Percentiles rank a stretch among this genome's conserved stretches.
phyloP scores from a whole-genome alignment of 2,329 filamentous ascomycete genomes.

The Colletotrichum liaoningense region DNA sequence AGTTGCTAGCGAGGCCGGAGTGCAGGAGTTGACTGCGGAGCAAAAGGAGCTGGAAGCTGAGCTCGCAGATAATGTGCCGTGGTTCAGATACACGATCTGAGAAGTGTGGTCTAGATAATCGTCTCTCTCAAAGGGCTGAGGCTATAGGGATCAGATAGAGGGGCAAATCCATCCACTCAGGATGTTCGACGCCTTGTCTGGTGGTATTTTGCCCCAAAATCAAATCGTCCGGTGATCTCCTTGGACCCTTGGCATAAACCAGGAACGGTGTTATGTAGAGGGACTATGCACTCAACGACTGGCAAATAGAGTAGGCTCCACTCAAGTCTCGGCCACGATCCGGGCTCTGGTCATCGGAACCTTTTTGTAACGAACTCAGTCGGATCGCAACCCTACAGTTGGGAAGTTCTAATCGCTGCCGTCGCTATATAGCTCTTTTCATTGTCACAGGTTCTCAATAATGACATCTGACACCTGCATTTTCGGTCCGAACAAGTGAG shows the following conservation, averaged over 20 bases:
- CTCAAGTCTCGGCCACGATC: no score
- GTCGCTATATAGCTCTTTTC: no score
- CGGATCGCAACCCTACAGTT: no score
- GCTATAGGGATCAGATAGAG: not conserved
- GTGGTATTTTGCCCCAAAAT: not conserved
- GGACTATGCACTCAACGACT: not conserved
- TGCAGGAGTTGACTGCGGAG: conserved; percentile 42
- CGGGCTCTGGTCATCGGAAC: no score
- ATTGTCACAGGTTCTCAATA: no score
- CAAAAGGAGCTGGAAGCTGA: conserved; percentile 44
- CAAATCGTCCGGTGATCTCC: not conserved
- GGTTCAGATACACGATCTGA: conserved; percentile 45
- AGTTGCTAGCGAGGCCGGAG: conserved; percentile 25
- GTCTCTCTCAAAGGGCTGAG: no score
- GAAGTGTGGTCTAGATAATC: not conserved
- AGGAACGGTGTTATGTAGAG: not conserved
- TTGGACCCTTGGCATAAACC: not conserved
- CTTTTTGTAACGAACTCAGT: no score
- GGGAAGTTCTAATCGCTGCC: no score
- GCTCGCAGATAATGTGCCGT: conserved; percentile 45
- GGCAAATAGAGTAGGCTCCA: not conserved
- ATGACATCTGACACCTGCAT: no score
- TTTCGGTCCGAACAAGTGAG: not conserved
- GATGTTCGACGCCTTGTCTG: not conserved
- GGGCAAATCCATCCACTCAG: not conserved